Evolutionary conservation across 768 basidiomycete genomes (phyloP), one percentile per base, ranked within the genome.

Genomic region (Mycena leptocephala): DNA sequence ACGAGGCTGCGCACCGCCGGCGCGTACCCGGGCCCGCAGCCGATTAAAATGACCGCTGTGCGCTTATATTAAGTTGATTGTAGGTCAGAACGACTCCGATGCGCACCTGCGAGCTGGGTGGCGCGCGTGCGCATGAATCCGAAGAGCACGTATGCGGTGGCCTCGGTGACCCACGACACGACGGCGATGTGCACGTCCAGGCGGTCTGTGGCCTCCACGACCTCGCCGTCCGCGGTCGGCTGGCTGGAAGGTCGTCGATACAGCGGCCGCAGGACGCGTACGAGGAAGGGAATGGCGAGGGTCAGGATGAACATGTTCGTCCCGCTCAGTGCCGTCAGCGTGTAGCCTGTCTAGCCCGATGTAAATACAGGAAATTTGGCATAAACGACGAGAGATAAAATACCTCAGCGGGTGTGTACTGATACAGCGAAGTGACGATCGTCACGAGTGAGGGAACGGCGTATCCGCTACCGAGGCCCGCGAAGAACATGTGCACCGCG

Each of bases 151-250:
- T 26, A 70, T 8, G 62, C 61, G 35, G 83, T 1, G 0, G 70
- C 79, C 20, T 61, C 37, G 30, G 81, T 37, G 51, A 79, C 41
- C 61, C 79, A 84, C 5, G 81, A 74, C 9, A 53, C 66, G 33
- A 84, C 33, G 26, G 76, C 75, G 37, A 85, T 30, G 62, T 86
- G 82, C 20, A 83, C 77, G 46, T 86, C 81, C 24, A 86, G 68
- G 11, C 26, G 78, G 70, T 86, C 85, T 0, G 82, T 79, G 0
- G 81, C 79, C 32, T 22, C 26, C 2, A 1, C 2, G 18, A 20
- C n/a, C 59, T 41, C 75, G 46, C 6, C 20, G 33, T 5, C 59
- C 13, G 58, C 24, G 24, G 16, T 26, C 11, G 5, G 9, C 10
- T 28, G 61, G 24, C 7, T 28, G 6, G 28, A 46, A 14, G 26